Evolutionary conservation across 768 basidiomycete genomes (phyloP).

Genomic region (Punctularia strigosozonata): DNA sequence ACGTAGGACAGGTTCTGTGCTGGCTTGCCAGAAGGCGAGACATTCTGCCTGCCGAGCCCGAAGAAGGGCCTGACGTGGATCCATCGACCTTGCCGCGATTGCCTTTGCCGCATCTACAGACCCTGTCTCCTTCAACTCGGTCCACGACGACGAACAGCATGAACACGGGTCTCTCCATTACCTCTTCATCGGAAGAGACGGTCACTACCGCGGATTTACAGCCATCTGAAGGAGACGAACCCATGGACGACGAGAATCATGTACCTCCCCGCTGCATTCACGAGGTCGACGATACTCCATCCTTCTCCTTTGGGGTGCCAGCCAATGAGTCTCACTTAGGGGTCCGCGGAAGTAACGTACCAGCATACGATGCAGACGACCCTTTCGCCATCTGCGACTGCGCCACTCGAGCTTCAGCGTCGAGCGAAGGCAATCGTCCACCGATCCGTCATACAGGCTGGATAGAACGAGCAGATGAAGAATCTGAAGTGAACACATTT

Average conservation of each 20-base stretch:
- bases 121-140: slow-evolving; percentile 15
- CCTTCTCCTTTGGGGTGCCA: slow-evolving; percentile 16
- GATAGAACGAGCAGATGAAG: slow-evolving; percentile 43
- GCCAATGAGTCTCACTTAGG: neutral
- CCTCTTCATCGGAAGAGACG: slow-evolving; percentile 21
- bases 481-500: slow-evolving; percentile 39
- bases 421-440: neutral
- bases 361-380: slow-evolving; percentile 4
- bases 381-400: slow-evolving; percentile 7
- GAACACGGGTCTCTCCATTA: slow-evolving; percentile 20
- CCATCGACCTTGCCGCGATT: neutral
- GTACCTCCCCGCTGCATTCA: slow-evolving; percentile 38
- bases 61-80: neutral
- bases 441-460: slow-evolving; percentile 39
- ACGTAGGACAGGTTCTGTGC: slow-evolving; percentile 54
- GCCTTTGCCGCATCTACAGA: slow-evolving; percentile 1
- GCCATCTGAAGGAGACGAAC: slow-evolving; percentile 3
- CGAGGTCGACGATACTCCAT: slow-evolving; percentile 30
- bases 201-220: slow-evolving; percentile 13
- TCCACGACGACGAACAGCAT: slow-evolving; percentile 24
- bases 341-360: neutral
- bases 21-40: slow-evolving; percentile 48
- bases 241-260: slow-evolving; percentile 5
- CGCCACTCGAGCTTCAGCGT: neutral
- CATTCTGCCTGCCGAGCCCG: slow-evolving; percentile 13